These are phyloP conservation scores for Globisporangium sylvaticum DNA, from an alignment of 352 stramenopile genomes.

Conservation along the genomic window DNA sequence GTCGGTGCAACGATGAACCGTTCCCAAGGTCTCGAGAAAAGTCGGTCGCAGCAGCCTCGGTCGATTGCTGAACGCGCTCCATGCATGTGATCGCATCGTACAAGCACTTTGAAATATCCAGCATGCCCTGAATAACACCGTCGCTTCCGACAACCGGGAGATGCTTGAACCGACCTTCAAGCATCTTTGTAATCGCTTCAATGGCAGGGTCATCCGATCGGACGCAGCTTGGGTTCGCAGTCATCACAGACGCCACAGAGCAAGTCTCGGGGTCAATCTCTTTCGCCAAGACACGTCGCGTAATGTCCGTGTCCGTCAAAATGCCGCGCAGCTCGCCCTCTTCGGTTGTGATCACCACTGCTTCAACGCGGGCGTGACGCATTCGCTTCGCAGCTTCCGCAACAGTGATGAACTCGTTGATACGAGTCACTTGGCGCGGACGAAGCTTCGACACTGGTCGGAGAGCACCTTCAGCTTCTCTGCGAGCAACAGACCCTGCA, in stretches of 20 bases:
- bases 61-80: constrained; percentile 86
- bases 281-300: constrained; percentile 71
- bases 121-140: constrained; percentile 73
- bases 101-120: constrained; percentile 90
- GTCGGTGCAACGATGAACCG: constrained; percentile 60
- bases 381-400: constrained; percentile 78
- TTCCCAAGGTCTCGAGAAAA: constrained; percentile 76
- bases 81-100: constrained; percentile 86
- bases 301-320: constrained; percentile 86
- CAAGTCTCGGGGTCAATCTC: constrained; percentile 80
- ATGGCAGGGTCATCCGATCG: constrained; percentile 78
- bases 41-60: constrained; percentile 68
- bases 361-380: constrained; percentile 77
- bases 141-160: constrained; percentile 73
- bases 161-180: constrained; percentile 86
- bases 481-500: constrained; percentile 40
- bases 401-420: constrained; percentile 87
- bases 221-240: constrained; percentile 74
- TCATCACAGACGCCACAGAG: constrained; percentile 83
- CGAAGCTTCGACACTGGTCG: constrained; percentile 78
- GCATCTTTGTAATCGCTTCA: constrained; percentile 87
- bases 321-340: constrained; percentile 81
- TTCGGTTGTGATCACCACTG: constrained; percentile 83
- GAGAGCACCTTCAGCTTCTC: constrained; percentile 59
- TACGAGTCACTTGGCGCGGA: constrained; percentile 72